A percentile compares a stretch with the other conserved stretches of the same genome.
These are phyloP conservation scores for Ophiosphaerella korrae DNA, from an alignment of 2,329 filamentous ascomycete species.

Conservation along the genomic window DNA sequence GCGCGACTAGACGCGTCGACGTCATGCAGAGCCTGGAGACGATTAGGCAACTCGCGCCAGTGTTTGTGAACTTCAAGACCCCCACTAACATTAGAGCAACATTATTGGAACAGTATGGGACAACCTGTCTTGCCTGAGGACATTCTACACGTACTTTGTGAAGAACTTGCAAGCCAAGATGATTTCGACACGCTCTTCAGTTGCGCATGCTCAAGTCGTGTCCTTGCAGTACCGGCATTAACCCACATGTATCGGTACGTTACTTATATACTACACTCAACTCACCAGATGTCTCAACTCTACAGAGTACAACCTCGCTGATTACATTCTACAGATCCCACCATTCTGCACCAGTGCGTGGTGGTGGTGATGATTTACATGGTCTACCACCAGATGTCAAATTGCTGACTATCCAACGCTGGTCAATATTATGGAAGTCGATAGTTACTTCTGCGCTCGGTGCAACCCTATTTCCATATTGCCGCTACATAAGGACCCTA, in stretches of 20 bases:
- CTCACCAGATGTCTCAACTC: not conserved
- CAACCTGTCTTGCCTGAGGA: constrained; percentile 58
- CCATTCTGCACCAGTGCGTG: constrained; percentile 51
- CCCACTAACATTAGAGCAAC: constrained; percentile 1
- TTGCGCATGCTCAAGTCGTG: constrained; percentile 61
- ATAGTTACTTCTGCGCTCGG: constrained; percentile 69
- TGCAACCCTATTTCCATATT: constrained; percentile 70
- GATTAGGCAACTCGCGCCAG: not conserved
- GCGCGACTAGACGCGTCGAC: constrained; percentile 23
- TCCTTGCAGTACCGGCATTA: constrained; percentile 64
- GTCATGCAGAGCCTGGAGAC: constrained; percentile 8
- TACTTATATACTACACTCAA: not conserved
- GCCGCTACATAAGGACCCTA: constrained; percentile 67
- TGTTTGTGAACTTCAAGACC: not conserved
- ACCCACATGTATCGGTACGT: constrained; percentile 67
- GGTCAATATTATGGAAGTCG: constrained; percentile 70
- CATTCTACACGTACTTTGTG: constrained; percentile 65
- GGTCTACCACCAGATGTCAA: constrained; percentile 45
- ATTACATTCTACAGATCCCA: constrained; percentile 42
- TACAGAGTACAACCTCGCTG: not conserved
- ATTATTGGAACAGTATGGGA: constrained; percentile 25
- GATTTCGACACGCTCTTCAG: constrained; percentile 67
- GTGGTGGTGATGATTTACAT: constrained; percentile 49
- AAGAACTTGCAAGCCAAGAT: constrained; percentile 60
- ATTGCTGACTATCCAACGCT: constrained; percentile 58